Evolutionary conservation across 148 eudicot genomes (phyloP).

Genomic region (Rhododendron griersonianum): DNA sequence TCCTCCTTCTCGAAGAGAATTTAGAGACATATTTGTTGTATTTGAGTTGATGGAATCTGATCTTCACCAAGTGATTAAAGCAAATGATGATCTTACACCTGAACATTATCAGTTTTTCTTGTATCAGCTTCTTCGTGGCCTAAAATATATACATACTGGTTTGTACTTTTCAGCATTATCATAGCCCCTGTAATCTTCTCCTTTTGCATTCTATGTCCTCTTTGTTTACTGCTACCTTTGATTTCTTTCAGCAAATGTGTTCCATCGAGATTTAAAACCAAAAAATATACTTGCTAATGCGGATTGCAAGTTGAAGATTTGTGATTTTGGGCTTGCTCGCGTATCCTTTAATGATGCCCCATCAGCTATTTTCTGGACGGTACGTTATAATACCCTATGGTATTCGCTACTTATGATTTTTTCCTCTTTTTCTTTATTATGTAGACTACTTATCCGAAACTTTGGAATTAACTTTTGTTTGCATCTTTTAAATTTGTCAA

Average conservation of each 20-base stretch:
- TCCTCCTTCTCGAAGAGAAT: constrained; percentile 94
- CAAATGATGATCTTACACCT: constrained; percentile 83
- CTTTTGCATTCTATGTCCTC: not conserved
- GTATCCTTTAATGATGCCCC: constrained; percentile 90
- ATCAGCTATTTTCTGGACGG: constrained; percentile 92
- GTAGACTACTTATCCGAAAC: not conserved
- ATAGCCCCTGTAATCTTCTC: not conserved
- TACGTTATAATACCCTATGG: constrained; percentile 11
- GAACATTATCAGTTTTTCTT: constrained; percentile 90
- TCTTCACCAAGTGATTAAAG: constrained; percentile 91
- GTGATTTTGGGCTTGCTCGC: constrained; percentile 97
- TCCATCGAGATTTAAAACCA: constrained; percentile 91
- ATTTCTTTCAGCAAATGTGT: constrained; percentile 69
- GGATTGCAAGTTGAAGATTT: constrained; percentile 91
- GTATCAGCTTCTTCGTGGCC: constrained; percentile 89
- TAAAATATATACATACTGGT: constrained; percentile 93
- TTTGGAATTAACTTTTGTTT: not conserved
- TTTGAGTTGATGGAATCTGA: constrained; percentile 99
- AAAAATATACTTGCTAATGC: constrained; percentile 94
- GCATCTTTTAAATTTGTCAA: constrained; percentile 10
- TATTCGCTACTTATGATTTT: not conserved
- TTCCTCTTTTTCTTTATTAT: not conserved
- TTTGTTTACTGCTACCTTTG: not conserved
- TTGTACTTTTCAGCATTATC: constrained; percentile 5
- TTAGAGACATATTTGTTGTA: constrained; percentile 84